Conservation (phyloP, 2,329 filamentous ascomycete species). For the Pyricularia sp. region DNA sequence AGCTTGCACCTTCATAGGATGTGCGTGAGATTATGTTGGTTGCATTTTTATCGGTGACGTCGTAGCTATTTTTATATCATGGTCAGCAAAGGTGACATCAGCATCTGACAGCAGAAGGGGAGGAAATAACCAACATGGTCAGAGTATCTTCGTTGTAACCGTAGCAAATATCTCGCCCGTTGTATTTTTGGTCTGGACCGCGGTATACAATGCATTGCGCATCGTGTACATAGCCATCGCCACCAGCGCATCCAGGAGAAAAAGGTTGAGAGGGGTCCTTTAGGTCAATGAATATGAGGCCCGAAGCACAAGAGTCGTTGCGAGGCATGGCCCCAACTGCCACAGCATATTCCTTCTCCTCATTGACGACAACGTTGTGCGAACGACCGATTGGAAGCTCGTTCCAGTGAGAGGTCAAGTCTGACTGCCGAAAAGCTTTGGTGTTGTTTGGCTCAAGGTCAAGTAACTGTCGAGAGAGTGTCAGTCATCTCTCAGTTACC, state of each 20-base stretch:
- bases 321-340: constrained; percentile 30
- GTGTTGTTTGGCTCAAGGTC: constrained; percentile 29
- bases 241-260: constrained; percentile 40
- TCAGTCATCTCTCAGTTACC: neutral
- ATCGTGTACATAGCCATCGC: constrained; percentile 54
- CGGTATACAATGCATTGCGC: constrained; percentile 48
- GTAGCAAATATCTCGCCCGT: constrained; percentile 44
- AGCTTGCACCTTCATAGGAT: constrained; percentile 44
- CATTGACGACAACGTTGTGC: constrained; percentile 5
- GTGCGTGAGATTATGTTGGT: constrained; percentile 40
- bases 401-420: constrained; percentile 3
- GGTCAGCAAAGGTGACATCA: too few species aligned
- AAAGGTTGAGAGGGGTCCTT: constrained; percentile 41
- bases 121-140: constrained; percentile 22
- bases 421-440: constrained; percentile 11
- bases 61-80: constrained; percentile 20
- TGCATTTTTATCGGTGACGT: constrained; percentile 38
- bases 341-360: constrained; percentile 28
- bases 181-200: constrained; percentile 38
- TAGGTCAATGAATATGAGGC: constrained; percentile 49
- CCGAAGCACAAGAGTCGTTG: constrained; percentile 8
- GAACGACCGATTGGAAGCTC: constrained; percentile 4
- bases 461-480: constrained; percentile 27
- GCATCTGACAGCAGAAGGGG: too few species aligned
- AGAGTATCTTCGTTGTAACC: constrained; percentile 44